Evolutionary conservation across 495 filamentous ascomycete genomes (phyloP).

Genomic region (Neurospora sp.): DNA sequence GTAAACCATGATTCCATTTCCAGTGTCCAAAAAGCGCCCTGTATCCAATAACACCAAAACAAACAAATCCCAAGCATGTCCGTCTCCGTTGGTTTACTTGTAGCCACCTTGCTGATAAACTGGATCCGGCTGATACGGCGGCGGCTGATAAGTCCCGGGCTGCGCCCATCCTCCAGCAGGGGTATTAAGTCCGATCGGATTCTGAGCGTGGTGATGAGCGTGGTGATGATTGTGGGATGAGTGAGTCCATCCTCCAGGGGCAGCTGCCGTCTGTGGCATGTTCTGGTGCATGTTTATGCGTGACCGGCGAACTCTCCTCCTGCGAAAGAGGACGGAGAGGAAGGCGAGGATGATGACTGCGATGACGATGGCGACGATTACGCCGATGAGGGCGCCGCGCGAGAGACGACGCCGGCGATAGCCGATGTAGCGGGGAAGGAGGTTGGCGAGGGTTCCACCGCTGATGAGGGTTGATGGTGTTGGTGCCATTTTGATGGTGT

Average conservation of each 20-base stretch:
- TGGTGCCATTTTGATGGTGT: background rate
- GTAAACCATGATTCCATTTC: no score
- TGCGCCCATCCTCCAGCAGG: background rate
- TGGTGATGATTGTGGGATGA: background rate
- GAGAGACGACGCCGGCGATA: background rate
- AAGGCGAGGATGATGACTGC: background rate
- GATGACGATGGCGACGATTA: background rate
- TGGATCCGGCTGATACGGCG: background rate
- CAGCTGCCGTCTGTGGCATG: background rate
- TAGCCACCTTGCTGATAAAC: background rate
- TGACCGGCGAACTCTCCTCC: background rate
- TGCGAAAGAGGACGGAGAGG: background rate
- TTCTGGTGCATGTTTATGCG: background rate
- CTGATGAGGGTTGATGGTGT: background rate
- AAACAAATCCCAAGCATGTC: background rate
- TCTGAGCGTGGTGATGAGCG: background rate
- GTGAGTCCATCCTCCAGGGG: background rate
- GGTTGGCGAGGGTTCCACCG: background rate
- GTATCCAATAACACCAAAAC: background rate
- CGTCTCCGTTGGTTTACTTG: background rate
- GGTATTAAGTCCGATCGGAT: background rate
- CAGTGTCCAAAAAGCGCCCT: no score
- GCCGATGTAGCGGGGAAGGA: background rate
- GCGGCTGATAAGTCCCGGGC: background rate
- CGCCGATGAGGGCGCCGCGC: background rate